Evolutionary conservation across 176 grass and related monocot genomes (phyloP).

Genomic region (Lolium rigidum): DNA sequence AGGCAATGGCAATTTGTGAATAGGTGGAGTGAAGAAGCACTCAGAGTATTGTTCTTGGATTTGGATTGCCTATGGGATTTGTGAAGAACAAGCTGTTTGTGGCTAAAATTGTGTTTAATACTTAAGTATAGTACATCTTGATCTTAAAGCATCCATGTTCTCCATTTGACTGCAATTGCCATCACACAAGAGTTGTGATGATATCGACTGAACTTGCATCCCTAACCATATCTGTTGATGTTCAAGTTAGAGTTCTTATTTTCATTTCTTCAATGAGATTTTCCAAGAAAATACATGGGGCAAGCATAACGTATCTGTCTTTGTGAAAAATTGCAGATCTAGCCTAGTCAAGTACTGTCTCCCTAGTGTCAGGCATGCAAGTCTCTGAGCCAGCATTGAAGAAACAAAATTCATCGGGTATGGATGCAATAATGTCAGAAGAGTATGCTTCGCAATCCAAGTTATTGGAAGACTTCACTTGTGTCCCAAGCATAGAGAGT

Average conservation of each 20-base stretch:
- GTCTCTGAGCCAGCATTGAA: background rate
- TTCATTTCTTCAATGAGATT: constrained; percentile 4
- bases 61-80: background rate
- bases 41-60: constrained; percentile 2
- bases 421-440: constrained; percentile 49
- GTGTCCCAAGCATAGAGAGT: constrained; percentile 53
- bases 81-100: background rate
- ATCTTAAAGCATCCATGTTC: background rate
- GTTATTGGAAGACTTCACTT: constrained; percentile 64
- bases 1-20: background rate
- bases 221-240: background rate
- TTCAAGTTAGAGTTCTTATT: background rate
- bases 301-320: constrained; percentile 3
- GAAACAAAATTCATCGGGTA: constrained; percentile 36
- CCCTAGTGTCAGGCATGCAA: constrained; percentile 22
- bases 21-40: background rate
- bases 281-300: background rate
- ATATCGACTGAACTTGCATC: background rate
- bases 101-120: background rate
- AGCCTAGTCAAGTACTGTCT: constrained; percentile 1
- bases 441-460: constrained; percentile 58
- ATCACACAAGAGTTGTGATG: background rate
- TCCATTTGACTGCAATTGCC: background rate
- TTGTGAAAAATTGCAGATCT: constrained; percentile 26
- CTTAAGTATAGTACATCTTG: background rate